Percentiles rank a stretch among this genome's conserved stretches.
Evolutionary conservation across 1,284 basidiomycete species (phyloP).

Genomic region (Cystobasidium pallidum): DNA sequence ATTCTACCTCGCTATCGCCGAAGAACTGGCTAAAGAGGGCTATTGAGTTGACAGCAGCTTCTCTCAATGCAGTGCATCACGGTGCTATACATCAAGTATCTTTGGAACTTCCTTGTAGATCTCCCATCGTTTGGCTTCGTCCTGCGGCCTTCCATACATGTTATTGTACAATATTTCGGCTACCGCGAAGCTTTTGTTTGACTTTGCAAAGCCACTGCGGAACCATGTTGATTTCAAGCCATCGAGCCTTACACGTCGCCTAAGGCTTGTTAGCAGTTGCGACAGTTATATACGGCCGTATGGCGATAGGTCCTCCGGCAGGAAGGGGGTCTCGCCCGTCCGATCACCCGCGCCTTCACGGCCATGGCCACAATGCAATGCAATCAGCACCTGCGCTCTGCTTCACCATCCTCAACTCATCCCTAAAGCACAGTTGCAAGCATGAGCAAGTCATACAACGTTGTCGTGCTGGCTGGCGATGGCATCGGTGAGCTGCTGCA

Average conservation of each 20-base stretch:
- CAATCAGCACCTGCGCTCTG: background rate
- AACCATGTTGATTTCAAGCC: too few relatives aligned
- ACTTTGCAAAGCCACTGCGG: background rate
- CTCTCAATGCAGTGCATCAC: background rate
- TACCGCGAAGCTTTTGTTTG: background rate
- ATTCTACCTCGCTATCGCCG: slow-evolving; percentile 42
- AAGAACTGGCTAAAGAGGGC: slow-evolving; percentile 32
- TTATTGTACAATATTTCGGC: background rate
- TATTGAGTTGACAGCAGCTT: slow-evolving; percentile 1
- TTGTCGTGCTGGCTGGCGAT: slow-evolving; percentile 90
- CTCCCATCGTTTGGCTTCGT: too few relatives aligned
- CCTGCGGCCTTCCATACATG: background rate
- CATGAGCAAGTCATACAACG: slow-evolving; percentile 63
- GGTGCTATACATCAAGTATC: too few relatives aligned
- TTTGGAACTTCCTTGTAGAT: too few relatives aligned
- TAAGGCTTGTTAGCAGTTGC: too few relatives aligned
- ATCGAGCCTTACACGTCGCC: too few relatives aligned
- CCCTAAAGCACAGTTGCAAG: background rate
- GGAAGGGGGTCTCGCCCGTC: slow-evolving; percentile 6
- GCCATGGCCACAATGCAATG: background rate
- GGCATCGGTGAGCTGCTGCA: slow-evolving; percentile 75
- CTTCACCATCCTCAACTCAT: background rate
- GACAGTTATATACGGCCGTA: too few relatives aligned
- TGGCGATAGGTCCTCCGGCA: slow-evolving; percentile 1
- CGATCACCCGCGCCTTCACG: slow-evolving; percentile 10